Percentiles rank a stretch among this genome's conserved stretches.
phyloP scores from a whole-genome alignment of 768 basidiomycete species.

The Nidularia sp. region DNA sequence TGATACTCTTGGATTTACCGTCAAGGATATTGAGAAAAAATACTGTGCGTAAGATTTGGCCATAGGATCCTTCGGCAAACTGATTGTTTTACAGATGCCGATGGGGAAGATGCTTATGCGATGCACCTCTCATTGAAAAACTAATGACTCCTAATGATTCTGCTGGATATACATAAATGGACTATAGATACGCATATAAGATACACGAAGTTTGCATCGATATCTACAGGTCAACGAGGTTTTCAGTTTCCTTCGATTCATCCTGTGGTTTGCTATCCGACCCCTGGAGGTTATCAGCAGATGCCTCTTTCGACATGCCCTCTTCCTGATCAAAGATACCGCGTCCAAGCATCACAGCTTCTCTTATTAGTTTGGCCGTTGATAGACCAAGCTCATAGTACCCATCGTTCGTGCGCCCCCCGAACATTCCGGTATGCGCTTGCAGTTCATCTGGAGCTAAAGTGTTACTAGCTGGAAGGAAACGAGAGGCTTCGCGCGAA shows the following conservation, averaged over 20 bases:
- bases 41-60: constrained; percentile 65
- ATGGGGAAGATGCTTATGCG: constrained; percentile 92
- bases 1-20: constrained; percentile 88
- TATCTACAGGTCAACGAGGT: no score
- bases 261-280: no score
- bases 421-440: constrained; percentile 90
- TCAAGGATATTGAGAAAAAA: constrained; percentile 83
- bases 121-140: constrained; percentile 78
- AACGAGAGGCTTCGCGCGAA: constrained; percentile 46
- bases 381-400: constrained; percentile 83
- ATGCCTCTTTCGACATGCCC: neutral
- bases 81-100: constrained; percentile 60
- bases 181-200: no score
- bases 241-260: neutral
- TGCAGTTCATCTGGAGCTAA: constrained; percentile 72
- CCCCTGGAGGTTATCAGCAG: no score
- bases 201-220: no score
- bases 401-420: constrained; percentile 76
- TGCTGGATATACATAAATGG: constrained; percentile 7
- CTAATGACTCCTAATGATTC: no score
- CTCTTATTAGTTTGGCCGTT: constrained; percentile 57
- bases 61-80: neutral
- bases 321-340: constrained; percentile 8
- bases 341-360: constrained; percentile 38
- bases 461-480: constrained; percentile 61